These are phyloP conservation scores for Alternaria dauci DNA, from an alignment of 2,329 filamentous ascomycete genomes.

Conservation along the genomic window DNA sequence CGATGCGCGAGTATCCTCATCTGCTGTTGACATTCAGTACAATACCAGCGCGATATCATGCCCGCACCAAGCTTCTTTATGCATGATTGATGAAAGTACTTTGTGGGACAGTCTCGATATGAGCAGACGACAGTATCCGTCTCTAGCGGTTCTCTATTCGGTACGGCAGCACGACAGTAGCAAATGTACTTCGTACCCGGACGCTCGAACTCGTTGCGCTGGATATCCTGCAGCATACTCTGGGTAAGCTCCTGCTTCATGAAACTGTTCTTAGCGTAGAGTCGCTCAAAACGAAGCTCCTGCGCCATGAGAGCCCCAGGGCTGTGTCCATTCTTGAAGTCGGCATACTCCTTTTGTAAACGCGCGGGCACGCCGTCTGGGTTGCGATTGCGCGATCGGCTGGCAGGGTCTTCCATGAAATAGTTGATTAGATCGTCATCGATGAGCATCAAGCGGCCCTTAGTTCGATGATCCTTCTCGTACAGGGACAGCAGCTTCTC, in stretches of 20 bases:
- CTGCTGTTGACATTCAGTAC: constrained; percentile 28
- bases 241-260: constrained; percentile 17
- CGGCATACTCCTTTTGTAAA: constrained; percentile 22
- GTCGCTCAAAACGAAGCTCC: constrained; percentile 21
- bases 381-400: neutral
- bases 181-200: constrained; percentile 19
- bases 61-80: constrained; percentile 28
- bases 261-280: constrained; percentile 20
- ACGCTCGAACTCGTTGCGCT: constrained; percentile 1
- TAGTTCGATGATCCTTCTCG: constrained; percentile 23
- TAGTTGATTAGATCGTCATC: constrained; percentile 30
- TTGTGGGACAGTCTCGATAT: constrained; percentile 24
- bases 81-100: constrained; percentile 35
- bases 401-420: constrained; percentile 8
- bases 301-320: constrained; percentile 30
- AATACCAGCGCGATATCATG: constrained; percentile 37
- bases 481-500: constrained; percentile 30
- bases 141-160: neutral
- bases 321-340: constrained; percentile 10
- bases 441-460: constrained; percentile 35
- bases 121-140: constrained; percentile 25
- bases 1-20: constrained; percentile 24
- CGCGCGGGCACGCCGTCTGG: constrained; percentile 16
- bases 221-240: constrained; percentile 16
- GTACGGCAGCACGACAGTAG: constrained; percentile 27